A percentile compares a stretch with the other conserved stretches of the same genome.
Conservation (phyloP, 2,329 filamentous ascomycete species). For the Trichoderma guizhouense region DNA sequence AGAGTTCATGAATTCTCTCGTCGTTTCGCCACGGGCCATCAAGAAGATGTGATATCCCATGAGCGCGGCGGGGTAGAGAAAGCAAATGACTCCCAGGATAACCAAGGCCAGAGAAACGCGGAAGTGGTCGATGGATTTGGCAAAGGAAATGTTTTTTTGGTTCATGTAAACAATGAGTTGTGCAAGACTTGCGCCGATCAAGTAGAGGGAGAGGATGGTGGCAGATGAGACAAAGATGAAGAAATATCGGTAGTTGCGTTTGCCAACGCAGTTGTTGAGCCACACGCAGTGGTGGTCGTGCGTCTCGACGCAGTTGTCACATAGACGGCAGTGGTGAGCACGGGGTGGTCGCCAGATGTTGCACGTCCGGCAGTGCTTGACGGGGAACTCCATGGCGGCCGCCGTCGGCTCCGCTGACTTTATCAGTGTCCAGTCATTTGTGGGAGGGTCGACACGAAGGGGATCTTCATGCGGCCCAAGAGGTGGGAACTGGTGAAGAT, state of each 20-base stretch:
- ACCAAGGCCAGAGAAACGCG: slow-evolving; percentile 84
- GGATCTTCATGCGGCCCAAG: slow-evolving; percentile 74
- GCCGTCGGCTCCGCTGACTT: slow-evolving; percentile 71
- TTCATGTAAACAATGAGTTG: slow-evolving; percentile 73
- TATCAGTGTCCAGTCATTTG: slow-evolving; percentile 91
- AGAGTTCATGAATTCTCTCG: slow-evolving; percentile 90
- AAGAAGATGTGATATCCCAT: slow-evolving; percentile 89
- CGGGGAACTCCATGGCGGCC: slow-evolving; percentile 94
- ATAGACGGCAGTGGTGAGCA: slow-evolving; percentile 92
- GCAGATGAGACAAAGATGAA: slow-evolving; percentile 82
- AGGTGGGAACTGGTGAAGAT: slow-evolving; percentile 84
- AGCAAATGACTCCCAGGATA: slow-evolving; percentile 72
- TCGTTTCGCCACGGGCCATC: slow-evolving; percentile 88
- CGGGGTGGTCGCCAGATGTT: slow-evolving; percentile 95
- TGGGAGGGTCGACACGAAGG: slow-evolving; percentile 74
- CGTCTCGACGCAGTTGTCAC: slow-evolving; percentile 95
- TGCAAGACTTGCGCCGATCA: slow-evolving; percentile 73
- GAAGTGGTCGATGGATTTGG: slow-evolving; percentile 64
- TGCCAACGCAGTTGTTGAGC: slow-evolving; percentile 97
- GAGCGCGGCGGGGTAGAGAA: slow-evolving; percentile 78
- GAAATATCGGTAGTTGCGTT: slow-evolving; percentile 97
- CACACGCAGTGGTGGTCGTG: slow-evolving; percentile 98
- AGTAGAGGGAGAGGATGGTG: slow-evolving; percentile 72
- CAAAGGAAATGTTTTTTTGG: slow-evolving; percentile 63
- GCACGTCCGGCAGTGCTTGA: slow-evolving; percentile 97